Conservation (phyloP, 768 basidiomycete genomes). For the Auricularia sp. region DNA sequence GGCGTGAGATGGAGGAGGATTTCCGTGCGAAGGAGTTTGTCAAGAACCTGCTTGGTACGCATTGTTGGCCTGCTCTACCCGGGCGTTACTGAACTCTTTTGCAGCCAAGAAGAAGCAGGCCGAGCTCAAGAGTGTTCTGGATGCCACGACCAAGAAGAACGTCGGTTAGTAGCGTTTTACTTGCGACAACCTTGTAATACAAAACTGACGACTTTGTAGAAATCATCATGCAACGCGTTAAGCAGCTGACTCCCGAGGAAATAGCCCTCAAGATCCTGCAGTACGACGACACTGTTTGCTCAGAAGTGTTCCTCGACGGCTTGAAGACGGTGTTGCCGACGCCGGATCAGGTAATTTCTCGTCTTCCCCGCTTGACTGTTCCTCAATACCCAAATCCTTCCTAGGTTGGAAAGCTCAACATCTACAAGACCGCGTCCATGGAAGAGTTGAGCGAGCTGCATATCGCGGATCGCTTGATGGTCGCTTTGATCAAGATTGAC, state of each 20-base stretch:
- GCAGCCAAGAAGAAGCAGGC: constrained; percentile 75
- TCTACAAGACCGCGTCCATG: constrained; percentile 76
- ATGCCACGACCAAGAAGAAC: constrained; percentile 83
- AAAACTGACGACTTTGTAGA: constrained; percentile 34
- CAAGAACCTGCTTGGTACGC: constrained; percentile 74
- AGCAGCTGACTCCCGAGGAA: constrained; percentile 76
- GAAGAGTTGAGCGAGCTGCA: constrained; percentile 85
- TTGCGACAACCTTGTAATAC: neutral
- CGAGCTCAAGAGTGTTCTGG: constrained; percentile 84
- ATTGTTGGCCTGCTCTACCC: neutral
- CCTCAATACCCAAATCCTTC: constrained; percentile 23
- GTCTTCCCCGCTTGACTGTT: too few species aligned
- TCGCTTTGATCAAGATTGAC: constrained; percentile 90
- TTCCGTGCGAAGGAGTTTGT: constrained; percentile 95
- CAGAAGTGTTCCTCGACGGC: constrained; percentile 81
- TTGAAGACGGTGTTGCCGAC: constrained; percentile 80
- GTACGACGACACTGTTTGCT: constrained; percentile 81
- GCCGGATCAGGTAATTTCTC: constrained; percentile 51
- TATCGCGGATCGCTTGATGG: constrained; percentile 92
- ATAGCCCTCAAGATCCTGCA: constrained; percentile 74
- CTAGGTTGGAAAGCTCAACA: constrained; percentile 71
- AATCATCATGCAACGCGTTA: constrained; percentile 83
- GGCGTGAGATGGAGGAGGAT: constrained; percentile 94
- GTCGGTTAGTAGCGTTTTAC: constrained; percentile 53
- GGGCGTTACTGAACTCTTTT: constrained; percentile 3